Conservation (phyloP, 495 filamentous ascomycete genomes). For the Jackrogersella minutella region DNA sequence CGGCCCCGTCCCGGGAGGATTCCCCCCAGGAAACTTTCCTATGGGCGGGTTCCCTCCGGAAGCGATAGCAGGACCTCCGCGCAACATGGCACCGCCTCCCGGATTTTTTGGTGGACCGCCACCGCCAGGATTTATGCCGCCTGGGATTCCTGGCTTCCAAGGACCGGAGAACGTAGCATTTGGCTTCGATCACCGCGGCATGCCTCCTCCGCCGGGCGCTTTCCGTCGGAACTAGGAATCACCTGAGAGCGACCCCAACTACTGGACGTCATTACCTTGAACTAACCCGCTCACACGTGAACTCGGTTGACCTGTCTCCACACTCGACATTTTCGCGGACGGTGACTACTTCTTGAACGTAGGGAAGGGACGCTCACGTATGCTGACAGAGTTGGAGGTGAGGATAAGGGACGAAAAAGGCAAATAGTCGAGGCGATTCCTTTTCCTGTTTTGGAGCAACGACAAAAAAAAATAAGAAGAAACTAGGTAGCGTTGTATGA, state of each 20-base stretch:
- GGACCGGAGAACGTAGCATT: conserved; percentile 54
- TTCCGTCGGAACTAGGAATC: conserved; percentile 45
- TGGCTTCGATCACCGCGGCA: conserved; percentile 55
- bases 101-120: conserved; percentile 58
- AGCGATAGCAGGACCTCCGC: conserved; percentile 49
- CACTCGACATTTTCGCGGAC: conserved; percentile 1
- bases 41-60: conserved; percentile 56
- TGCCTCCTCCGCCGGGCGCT: conserved; percentile 49
- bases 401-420: not conserved
- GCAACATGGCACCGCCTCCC: conserved; percentile 56
- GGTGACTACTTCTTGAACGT: conserved; percentile 4
- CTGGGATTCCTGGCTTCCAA: conserved; percentile 58
- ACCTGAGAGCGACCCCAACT: not conserved
- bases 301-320: not conserved
- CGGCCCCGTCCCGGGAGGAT: conserved; percentile 55
- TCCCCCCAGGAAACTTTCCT: conserved; percentile 57
- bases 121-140: conserved; percentile 54
- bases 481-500: conserved; percentile 20
- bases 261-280: not conserved
- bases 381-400: conserved; percentile 14
- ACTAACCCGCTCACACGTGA: not conserved
- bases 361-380: not conserved
- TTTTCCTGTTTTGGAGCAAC: not conserved
- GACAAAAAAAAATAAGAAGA: no score
- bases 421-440: conserved; percentile 9